Evolutionary conservation across 2,329 filamentous ascomycete genomes (phyloP).

Genomic region (Venturia effusa): DNA sequence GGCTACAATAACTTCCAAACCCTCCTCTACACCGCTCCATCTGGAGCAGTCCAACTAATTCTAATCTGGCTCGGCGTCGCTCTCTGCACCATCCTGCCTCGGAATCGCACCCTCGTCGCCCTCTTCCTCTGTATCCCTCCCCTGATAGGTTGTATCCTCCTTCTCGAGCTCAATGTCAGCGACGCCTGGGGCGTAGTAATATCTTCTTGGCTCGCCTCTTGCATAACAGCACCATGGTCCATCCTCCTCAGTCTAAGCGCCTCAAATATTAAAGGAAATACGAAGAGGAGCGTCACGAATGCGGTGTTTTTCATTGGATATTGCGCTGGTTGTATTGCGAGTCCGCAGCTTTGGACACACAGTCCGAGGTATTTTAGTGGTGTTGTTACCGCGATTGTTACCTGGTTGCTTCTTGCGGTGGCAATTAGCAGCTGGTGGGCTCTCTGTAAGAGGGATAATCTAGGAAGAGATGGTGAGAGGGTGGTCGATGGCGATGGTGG

Average conservation of each 20-base stretch:
- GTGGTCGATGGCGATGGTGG: neutral
- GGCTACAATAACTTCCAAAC: conserved; percentile 36
- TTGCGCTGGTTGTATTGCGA: conserved; percentile 35
- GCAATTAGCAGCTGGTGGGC: neutral
- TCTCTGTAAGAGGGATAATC: neutral
- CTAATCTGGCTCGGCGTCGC: conserved; percentile 37
- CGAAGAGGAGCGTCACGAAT: conserved; percentile 37
- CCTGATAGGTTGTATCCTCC: neutral
- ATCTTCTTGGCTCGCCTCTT: conserved; percentile 37
- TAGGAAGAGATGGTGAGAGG: neutral
- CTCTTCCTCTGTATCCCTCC: neutral
- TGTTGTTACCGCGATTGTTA: conserved; percentile 34
- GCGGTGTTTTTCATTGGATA: conserved; percentile 42
- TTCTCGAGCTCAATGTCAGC: conserved; percentile 12
- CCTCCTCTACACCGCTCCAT: conserved; percentile 37
- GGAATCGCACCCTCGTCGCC: neutral
- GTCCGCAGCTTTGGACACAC: conserved; percentile 22
- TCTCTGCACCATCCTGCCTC: neutral
- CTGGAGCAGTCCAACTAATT: conserved; percentile 36
- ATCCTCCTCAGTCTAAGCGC: conserved; percentile 34
- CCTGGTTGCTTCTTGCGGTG: conserved; percentile 21
- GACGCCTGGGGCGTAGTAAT: conserved; percentile 39
- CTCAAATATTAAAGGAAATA: conserved; percentile 42
- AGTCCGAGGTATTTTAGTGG: conserved; percentile 38
- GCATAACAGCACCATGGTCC: conserved; percentile 32